These are phyloP conservation scores for Uronychia binucleata DNA, from an alignment of 73 alveolate genomes.

Conservation along the genomic window DNA sequence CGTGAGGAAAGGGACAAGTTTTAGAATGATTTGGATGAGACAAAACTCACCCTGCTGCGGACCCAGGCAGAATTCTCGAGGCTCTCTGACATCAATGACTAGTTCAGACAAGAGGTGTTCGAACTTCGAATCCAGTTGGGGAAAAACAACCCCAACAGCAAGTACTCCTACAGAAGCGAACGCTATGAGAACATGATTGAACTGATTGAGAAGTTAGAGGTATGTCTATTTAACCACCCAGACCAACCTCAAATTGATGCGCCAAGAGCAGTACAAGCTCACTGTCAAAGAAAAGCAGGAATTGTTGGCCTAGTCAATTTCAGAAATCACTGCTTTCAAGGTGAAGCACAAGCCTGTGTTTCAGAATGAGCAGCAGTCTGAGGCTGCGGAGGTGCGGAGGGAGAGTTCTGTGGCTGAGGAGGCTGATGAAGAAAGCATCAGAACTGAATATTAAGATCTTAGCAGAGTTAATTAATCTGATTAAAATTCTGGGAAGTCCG, in stretches of 20 bases:
- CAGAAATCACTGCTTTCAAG: not conserved
- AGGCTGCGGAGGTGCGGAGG: not conserved
- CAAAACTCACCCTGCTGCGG: not conserved
- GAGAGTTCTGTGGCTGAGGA: too few species aligned
- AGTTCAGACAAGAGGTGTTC: not conserved
- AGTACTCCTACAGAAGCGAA: not conserved
- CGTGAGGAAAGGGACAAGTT: not conserved
- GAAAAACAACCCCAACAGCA: not conserved
- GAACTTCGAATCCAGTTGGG: not conserved
- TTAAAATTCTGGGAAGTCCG: too few species aligned
- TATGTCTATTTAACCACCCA: not conserved
- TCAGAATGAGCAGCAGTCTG: not conserved
- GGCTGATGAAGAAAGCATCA: too few species aligned
- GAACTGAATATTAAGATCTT: too few species aligned
- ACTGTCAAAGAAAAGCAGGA: not conserved
- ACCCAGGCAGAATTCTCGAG: not conserved
- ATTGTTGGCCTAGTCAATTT: not conserved
- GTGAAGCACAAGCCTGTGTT: not conserved
- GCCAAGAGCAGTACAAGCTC: not conserved
- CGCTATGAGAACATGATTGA: not conserved
- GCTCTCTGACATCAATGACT: not conserved
- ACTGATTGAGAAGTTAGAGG: not conserved
- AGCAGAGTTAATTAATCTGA: too few species aligned
- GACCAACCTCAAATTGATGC: not conserved
- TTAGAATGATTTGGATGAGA: not conserved